phyloP scores from a whole-genome alignment of 2,329 filamentous ascomycete species.

The Sclerotinia glacialis region DNA sequence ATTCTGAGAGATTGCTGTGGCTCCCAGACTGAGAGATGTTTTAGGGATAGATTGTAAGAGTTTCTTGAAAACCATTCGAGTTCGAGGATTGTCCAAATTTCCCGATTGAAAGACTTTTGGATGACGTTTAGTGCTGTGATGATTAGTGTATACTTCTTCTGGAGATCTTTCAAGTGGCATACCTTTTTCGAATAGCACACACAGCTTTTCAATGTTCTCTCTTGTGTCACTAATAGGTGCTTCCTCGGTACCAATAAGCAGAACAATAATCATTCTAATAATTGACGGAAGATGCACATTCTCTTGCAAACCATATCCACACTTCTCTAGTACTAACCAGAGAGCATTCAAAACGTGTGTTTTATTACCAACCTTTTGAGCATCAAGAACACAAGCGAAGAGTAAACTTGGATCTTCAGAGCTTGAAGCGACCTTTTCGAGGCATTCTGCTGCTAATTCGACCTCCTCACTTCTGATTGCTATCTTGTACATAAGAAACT shows the following conservation, averaged over 20 bases:
- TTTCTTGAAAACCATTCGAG: conserved; percentile 83
- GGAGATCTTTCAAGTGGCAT: background rate
- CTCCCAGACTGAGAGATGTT: conserved; percentile 55
- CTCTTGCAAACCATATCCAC: conserved; percentile 47
- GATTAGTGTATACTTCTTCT: conserved; percentile 6
- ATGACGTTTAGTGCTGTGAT: conserved; percentile 39
- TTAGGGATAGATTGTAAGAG: conserved; percentile 73
- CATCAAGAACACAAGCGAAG: conserved; percentile 77
- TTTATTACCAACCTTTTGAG: conserved; percentile 63
- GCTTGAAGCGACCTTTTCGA: conserved; percentile 56
- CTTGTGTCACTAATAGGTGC: conserved; percentile 6
- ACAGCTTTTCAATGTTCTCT: conserved; percentile 49
- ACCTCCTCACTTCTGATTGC: conserved; percentile 59
- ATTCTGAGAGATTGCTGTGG: conserved; percentile 56
- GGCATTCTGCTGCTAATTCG: conserved; percentile 59
- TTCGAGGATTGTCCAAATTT: conserved; percentile 59
- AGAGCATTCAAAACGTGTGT: conserved; percentile 57
- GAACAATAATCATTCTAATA: conserved; percentile 58
- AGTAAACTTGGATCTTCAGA: conserved; percentile 60
- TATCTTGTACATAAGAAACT: conserved; percentile 73
- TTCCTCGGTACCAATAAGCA: conserved; percentile 42
- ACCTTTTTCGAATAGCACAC: conserved; percentile 53
- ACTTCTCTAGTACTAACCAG: conserved; percentile 57
- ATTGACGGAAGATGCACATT: conserved; percentile 61
- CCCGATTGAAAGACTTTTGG: conserved; percentile 42